These are phyloP conservation scores for Platanthera guangdongensis DNA, from an alignment of 106 monocot genomes.

Conservation along the genomic window DNA sequence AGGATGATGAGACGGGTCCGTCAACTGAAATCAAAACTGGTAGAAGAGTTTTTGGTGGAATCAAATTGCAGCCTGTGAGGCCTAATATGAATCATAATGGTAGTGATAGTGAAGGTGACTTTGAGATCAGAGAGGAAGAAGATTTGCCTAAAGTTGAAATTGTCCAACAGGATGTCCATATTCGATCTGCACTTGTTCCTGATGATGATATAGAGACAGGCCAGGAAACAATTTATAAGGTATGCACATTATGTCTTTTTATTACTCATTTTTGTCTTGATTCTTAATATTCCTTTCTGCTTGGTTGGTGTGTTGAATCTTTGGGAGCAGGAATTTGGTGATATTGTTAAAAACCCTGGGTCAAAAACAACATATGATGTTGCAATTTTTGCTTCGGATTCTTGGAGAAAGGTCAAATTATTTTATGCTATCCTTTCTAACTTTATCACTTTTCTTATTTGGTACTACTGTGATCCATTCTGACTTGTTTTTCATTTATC, in stretches of 20 bases:
- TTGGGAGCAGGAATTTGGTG: conserved; percentile 47
- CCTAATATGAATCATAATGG: conserved; percentile 16
- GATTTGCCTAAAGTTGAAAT: conserved; percentile 13
- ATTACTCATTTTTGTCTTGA: background rate
- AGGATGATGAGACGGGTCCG: conserved; percentile 15
- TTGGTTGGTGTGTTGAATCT: background rate
- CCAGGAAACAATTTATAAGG: conserved; percentile 45
- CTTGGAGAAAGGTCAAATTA: conserved; percentile 78
- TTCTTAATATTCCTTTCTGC: background rate
- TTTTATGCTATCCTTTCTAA: background rate
- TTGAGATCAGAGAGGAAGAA: conserved; percentile 24
- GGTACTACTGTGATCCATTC: too few relatives aligned
- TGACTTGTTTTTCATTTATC: background rate
- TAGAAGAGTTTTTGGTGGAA: conserved; percentile 67
- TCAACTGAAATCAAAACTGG: conserved; percentile 32
- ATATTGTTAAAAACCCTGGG: conserved; percentile 40
- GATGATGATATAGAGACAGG: conserved; percentile 25
- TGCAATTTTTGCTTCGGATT: conserved; percentile 68
- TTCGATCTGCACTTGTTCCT: conserved; percentile 31
- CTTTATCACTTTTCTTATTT: background rate
- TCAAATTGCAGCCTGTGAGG: conserved; percentile 19
- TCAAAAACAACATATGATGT: conserved; percentile 73
- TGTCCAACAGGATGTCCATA: conserved; percentile 12
- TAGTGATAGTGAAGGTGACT: conserved; percentile 72
- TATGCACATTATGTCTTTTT: conserved; percentile 2